Conservation (phyloP, 2,329 filamentous ascomycete species). For the Penicillium sp. region DNA sequence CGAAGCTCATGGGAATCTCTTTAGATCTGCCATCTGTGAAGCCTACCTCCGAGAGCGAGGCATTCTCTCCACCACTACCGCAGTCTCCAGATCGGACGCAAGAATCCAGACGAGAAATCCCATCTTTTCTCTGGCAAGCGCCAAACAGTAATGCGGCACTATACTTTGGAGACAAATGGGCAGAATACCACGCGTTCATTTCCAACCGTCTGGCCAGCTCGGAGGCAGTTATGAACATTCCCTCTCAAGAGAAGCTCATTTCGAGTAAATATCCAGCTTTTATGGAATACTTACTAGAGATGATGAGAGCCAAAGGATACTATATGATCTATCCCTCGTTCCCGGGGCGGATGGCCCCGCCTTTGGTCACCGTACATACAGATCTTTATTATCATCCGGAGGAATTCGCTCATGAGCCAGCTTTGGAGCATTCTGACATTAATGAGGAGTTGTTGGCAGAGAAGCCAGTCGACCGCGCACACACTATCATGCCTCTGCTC, state of each 20-base stretch:
- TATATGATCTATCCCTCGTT: conserved; percentile 76
- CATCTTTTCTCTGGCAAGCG: conserved; percentile 80
- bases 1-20: conserved; percentile 74
- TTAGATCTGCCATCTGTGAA: conserved; percentile 68
- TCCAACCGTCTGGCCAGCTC: conserved; percentile 59
- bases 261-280: conserved; percentile 72
- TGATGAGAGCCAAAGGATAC: conserved; percentile 77
- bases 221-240: conserved; percentile 28
- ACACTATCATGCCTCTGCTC: conserved; percentile 52
- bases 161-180: conserved; percentile 84
- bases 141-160: conserved; percentile 81
- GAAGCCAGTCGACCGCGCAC: conserved; percentile 42
- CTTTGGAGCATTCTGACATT: conserved; percentile 13
- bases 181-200: conserved; percentile 80
- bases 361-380: conserved; percentile 73
- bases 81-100: conserved; percentile 2
- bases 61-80: conserved; percentile 55
- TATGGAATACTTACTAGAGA: conserved; percentile 75
- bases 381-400: conserved; percentile 76
- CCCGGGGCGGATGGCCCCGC: conserved; percentile 47
- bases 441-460: conserved; percentile 26
- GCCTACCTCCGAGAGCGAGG: conserved; percentile 61
- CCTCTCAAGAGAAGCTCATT: conserved; percentile 57
- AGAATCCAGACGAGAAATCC: conserved; percentile 39
- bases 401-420: conserved; percentile 51